Evolutionary conservation across 441 rosid species (phyloP).

Genomic region (Jatropha multifida): DNA sequence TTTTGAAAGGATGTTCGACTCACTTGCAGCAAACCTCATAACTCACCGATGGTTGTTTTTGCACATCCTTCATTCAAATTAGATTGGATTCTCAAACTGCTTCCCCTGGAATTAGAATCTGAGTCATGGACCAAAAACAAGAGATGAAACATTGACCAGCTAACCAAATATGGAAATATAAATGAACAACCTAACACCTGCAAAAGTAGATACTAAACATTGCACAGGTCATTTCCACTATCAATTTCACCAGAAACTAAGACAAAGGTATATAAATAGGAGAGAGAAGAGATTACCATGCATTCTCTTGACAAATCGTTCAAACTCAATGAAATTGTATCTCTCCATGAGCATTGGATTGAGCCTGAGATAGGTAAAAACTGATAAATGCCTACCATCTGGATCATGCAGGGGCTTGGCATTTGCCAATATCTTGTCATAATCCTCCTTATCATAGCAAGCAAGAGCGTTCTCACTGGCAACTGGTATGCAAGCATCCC

Average conservation of each 20-base stretch:
- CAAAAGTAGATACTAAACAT: neutral
- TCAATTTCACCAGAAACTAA: conserved; percentile 1
- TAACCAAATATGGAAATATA: neutral
- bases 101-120: conserved; percentile 47
- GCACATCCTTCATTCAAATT: conserved; percentile 9
- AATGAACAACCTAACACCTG: neutral
- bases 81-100: conserved; percentile 39
- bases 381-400: conserved; percentile 70
- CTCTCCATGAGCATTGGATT: conserved; percentile 66
- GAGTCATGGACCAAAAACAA: neutral
- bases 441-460: conserved; percentile 73
- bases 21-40: neutral
- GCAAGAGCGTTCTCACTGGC: conserved; percentile 81
- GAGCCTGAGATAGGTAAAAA: conserved; percentile 87
- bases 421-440: conserved; percentile 70
- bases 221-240: conserved; percentile 1
- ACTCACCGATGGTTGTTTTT: neutral
- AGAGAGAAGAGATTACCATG: conserved; percentile 52
- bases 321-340: conserved; percentile 67
- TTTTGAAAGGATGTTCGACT: neutral
- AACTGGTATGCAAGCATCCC: conserved; percentile 69
- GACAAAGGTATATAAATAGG: neutral
- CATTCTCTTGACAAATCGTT: conserved; percentile 74
- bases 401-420: conserved; percentile 78
- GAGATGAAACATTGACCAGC: neutral